Evolutionary conservation across 805 yeast species (phyloP).

Genomic region (Candida nanaspora): DNA sequence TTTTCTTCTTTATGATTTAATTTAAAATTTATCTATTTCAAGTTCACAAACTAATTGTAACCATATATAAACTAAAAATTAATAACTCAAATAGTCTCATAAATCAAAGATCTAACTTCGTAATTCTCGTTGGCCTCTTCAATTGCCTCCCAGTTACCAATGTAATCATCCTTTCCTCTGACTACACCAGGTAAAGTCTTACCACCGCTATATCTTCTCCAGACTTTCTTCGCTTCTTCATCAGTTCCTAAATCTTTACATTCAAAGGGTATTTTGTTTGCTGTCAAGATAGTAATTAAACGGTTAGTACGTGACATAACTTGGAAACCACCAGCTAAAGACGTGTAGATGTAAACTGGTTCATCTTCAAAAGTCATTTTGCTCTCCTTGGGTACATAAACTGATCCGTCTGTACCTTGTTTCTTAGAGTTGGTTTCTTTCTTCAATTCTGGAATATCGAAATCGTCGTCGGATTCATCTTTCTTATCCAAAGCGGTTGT

Average conservation of each 20-base stretch:
- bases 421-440: constrained; percentile 1
- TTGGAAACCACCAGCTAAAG: constrained; percentile 82
- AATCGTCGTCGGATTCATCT: constrained; percentile 4
- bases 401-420: constrained; percentile 13
- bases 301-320: constrained; percentile 73
- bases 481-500: constrained; percentile 1
- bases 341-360: constrained; percentile 75
- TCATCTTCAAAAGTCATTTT: constrained; percentile 35
- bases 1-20: too few species aligned
- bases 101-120: constrained; percentile 53
- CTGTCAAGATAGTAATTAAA: constrained; percentile 64
- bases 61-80: neutral
- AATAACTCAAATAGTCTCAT: constrained; percentile 44
- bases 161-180: constrained; percentile 70
- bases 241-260: constrained; percentile 83
- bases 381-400: constrained; percentile 24
- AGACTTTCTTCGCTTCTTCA: constrained; percentile 73
- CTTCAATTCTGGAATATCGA: neutral
- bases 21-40: too few species aligned
- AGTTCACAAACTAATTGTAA: too few species aligned
- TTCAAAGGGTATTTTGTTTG: constrained; percentile 60
- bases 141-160: constrained; percentile 81
- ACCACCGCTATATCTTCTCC: constrained; percentile 72
- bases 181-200: constrained; percentile 79
- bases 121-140: constrained; percentile 84